Evolutionary conservation across 148 eudicot species (phyloP), one percentile per base, ranked within the genome.

Genomic region (Amaranthus hypochondriacus): DNA sequence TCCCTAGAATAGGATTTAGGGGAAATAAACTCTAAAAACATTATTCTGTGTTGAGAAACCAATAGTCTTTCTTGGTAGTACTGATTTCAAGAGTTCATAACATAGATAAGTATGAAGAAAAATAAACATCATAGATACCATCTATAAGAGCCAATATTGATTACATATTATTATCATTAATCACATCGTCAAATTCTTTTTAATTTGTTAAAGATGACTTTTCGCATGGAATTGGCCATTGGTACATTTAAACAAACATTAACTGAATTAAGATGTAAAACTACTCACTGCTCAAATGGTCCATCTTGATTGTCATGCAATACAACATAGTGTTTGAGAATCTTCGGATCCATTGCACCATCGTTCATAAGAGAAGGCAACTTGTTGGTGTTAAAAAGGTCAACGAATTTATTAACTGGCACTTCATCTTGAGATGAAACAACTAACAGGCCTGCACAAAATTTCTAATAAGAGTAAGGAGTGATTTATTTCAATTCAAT

Each of bases 341-440:
- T 86, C 78, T 92, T 90, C 48, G 99, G 99, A 87, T 95, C 99
- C 99, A 95, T 95, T 75, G 86, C 83, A 56, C 94, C 97, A 73
- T 89, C 89, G 75, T 77, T 95, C 56, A 95, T 86, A 83, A 95
- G 89, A 10, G 91, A 75, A 44, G 99, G 97, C 82, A 89, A 81
- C 83, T 92, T 88, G 78, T 80, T 87, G 21, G 86, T 76, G 81
- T 89, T 95, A 82, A 89, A 92, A 70, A 95, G 96, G 81, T 92
- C 97, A 75, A 90, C 87, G 81, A 90, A 89, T 84, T 84, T 90
- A 83, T 80, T 86, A 64, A 89, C 66, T 28, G 97, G 92, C 50
- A 83, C 87, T 82, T 92, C 89, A 84, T 95, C 99, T 56, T 81
- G 86, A 13, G 99, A 88, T 48, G 99, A 95, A 72, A 90, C 96